A percentile compares a stretch with the other conserved stretches of the same genome.
phyloP scores from a whole-genome alignment of 108 stramenopile species.

The Asterionellopsis glacialis region DNA sequence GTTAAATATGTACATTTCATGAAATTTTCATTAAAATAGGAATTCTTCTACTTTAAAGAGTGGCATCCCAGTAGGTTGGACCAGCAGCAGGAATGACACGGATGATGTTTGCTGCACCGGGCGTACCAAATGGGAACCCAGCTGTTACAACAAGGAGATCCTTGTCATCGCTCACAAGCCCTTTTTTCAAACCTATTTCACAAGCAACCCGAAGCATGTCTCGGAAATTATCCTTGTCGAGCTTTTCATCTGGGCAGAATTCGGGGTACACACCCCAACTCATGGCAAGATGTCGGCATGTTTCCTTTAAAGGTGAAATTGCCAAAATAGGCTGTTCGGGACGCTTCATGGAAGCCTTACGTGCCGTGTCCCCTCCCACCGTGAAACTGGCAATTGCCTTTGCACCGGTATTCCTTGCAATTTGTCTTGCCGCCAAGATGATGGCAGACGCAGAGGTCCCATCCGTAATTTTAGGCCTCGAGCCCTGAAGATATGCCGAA shows the following conservation, averaged over 20 bases:
- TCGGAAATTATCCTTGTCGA: constrained; percentile 36
- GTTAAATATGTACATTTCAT: too few relatives aligned
- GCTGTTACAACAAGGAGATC: constrained; percentile 82
- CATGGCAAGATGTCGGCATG: constrained; percentile 68
- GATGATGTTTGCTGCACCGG: constrained; percentile 86
- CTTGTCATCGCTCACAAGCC: constrained; percentile 51
- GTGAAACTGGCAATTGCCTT: constrained; percentile 82
- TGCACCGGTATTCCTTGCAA: constrained; percentile 52
- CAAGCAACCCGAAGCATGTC: constrained; percentile 49
- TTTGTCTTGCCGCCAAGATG: constrained; percentile 61
- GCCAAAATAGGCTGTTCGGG: constrained; percentile 78
- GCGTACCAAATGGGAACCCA: constrained; percentile 77
- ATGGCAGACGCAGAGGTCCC: constrained; percentile 69
- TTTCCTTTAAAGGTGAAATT: constrained; percentile 66
- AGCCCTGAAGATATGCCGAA: constrained; percentile 28
- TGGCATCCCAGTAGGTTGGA: constrained; percentile 76
- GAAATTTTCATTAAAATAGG: too few relatives aligned
- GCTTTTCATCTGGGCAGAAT: constrained; percentile 21
- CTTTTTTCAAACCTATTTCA: constrained; percentile 54
- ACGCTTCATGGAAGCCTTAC: constrained; percentile 62
- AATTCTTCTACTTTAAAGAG: too few relatives aligned
- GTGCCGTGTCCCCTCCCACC: constrained; percentile 64
- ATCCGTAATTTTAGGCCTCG: constrained; percentile 17
- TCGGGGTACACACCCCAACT: constrained; percentile 84
- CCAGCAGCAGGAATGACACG: constrained; percentile 88